A percentile compares a stretch with the other conserved stretches of the same genome.
Conservation (phyloP, 192 early-diverging fungal species). For the Coemansia sp. region DNA sequence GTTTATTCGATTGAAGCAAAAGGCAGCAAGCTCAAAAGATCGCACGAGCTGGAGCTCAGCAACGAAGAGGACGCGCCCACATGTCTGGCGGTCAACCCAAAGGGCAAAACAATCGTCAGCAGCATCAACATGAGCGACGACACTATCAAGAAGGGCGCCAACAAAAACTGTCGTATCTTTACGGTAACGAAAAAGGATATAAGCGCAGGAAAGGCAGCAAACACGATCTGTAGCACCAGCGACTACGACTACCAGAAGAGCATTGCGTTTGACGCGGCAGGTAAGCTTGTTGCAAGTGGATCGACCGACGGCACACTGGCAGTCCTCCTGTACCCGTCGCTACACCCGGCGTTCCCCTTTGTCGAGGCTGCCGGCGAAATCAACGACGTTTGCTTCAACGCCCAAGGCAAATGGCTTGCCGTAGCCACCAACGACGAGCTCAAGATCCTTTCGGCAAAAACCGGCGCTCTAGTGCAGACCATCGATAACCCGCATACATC, state of each 20-base stretch:
- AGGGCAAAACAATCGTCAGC: conserved; percentile 63
- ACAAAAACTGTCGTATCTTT: conserved; percentile 81
- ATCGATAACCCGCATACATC: conserved; percentile 44
- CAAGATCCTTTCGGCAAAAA: conserved; percentile 21
- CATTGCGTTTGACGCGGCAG: conserved; percentile 30
- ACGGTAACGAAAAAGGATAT: conserved; percentile 29
- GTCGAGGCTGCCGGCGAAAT: conserved; percentile 42
- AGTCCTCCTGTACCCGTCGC: conserved; percentile 37
- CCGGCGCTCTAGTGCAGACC: conserved; percentile 29
- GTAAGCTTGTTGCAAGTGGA: conserved; percentile 42
- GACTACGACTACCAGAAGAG: conserved; percentile 49
- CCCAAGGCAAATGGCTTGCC: conserved; percentile 31
- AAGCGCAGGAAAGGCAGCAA: conserved; percentile 22
- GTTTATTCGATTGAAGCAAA: conserved; percentile 58
- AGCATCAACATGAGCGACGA: conserved; percentile 73
- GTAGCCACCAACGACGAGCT: conserved; percentile 44
- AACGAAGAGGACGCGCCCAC: conserved; percentile 83
- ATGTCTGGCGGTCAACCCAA: conserved; percentile 78
- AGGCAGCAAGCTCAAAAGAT: conserved; percentile 20
- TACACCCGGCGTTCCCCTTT: conserved; percentile 39
- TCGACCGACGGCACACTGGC: conserved; percentile 51
- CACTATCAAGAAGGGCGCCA: conserved; percentile 68
- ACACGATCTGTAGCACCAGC: conserved; percentile 38
- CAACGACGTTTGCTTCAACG: conserved; percentile 48
- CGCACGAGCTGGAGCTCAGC: conserved; percentile 52